Percentiles rank a stretch among this genome's conserved stretches.
These are phyloP conservation scores for Aspergillus fumigatus DNA, from an alignment of 2,329 filamentous ascomycete species.

Conservation along the genomic window DNA sequence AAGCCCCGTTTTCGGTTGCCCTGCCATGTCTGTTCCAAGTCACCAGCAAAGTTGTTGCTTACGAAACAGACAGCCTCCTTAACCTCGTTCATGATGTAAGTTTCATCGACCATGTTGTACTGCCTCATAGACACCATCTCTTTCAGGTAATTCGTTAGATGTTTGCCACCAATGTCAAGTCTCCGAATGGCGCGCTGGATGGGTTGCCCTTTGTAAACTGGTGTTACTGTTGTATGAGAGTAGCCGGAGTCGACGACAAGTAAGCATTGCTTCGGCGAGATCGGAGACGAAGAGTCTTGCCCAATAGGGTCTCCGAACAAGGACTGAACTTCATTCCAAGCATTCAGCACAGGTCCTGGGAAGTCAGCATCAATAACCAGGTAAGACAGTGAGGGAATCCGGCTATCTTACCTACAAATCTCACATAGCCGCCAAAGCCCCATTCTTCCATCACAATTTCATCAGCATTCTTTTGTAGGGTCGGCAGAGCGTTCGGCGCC, in stretches of 20 bases:
- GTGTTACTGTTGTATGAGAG: constrained; percentile 86
- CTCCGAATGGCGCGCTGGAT: constrained; percentile 77
- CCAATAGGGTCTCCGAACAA: constrained; percentile 58
- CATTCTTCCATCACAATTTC: constrained; percentile 98
- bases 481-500: constrained; percentile 74
- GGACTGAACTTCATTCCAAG: constrained; percentile 71
- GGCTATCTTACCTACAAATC: constrained; percentile 60
- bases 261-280: constrained; percentile 68
- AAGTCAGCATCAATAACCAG: not conserved
- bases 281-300: constrained; percentile 37
- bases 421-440: constrained; percentile 80
- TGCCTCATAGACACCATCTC: constrained; percentile 84
- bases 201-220: constrained; percentile 73
- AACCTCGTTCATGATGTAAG: constrained; percentile 90
- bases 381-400: not conserved
- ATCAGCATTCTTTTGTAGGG: constrained; percentile 83
- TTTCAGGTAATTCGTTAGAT: constrained; percentile 88
- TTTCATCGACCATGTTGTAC: constrained; percentile 93
- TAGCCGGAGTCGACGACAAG: constrained; percentile 89
- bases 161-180: constrained; percentile 86
- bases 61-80: constrained; percentile 89
- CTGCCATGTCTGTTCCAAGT: constrained; percentile 83
- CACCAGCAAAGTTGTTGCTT: constrained; percentile 66
- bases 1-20: constrained; percentile 51
- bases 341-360: constrained; percentile 68